Evolutionary conservation across 495 filamentous ascomycete genomes (phyloP), one percentile per base, ranked within the genome.

Genomic region (Penicillium atrosanguineum): DNA sequence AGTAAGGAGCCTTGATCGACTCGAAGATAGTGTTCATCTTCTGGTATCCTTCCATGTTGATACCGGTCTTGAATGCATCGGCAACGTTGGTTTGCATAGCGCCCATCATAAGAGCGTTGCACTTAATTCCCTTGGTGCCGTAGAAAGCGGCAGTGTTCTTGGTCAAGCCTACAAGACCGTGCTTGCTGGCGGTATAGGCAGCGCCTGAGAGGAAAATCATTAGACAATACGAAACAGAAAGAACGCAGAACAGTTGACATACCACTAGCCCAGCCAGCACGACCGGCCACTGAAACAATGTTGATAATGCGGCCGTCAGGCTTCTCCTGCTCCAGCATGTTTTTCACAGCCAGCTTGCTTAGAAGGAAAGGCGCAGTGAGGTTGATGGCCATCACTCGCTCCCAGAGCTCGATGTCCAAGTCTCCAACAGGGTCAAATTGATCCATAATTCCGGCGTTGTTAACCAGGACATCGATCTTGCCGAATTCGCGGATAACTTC

Each of bases 141-240:
- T 86, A 86, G 65, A 68, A 82, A 0, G 76, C 72, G 2, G 83
- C 83, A 26, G 82, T 86, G 62, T 77, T 85, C 65, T 86, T 85
- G 20, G 83, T 86, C 54, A 85, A 65, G 5, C 81, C 84, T 12
- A 83, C 57, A 15, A 86, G 59, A 6, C 55, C 55, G 39, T 62
- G 55, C 28, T 62, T 62, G 34, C 56, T 59, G 26, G 55, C 52
- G 29, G 55, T 59, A 25, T 59, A 56, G 26, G 60, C 60, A 36
- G 60, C 60, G 37, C 60, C 56, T 62, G 25, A 60, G 19, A 51
- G 57, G 37, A 55, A 67, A 65, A 18, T 60, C n/a, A 14, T 57
- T 19, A 57, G 41, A 28, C 1, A 4, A 39, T 37, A n/a, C 21
- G 8, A 29, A 28, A 5, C 15, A 18, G 6, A 46, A 6, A 40